Conservation (phyloP, 2,329 filamentous ascomycete species). For the Drechslera avenae region DNA sequence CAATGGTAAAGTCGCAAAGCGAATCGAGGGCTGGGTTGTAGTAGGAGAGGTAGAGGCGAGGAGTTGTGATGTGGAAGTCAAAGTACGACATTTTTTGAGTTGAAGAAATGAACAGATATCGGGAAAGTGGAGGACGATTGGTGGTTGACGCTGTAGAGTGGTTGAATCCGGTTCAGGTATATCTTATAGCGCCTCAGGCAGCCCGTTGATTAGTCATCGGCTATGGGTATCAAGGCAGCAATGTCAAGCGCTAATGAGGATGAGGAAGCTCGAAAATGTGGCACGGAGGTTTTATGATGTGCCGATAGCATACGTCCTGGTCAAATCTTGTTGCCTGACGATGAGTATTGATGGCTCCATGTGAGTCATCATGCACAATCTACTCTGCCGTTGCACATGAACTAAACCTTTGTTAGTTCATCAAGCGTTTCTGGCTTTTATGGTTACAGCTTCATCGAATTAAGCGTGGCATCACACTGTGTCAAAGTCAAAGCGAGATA, state of each 20-base stretch:
- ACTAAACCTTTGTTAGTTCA: too few relatives aligned
- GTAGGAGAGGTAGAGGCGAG: constrained; percentile 39
- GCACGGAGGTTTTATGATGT: background rate
- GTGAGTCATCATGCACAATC: too few relatives aligned
- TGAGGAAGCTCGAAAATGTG: constrained; percentile 1
- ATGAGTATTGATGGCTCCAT: background rate
- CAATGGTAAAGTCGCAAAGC: constrained; percentile 21
- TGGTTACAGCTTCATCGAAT: too few relatives aligned
- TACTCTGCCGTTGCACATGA: too few relatives aligned
- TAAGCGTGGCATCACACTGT: too few relatives aligned
- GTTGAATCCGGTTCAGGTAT: background rate
- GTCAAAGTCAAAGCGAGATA: background rate
- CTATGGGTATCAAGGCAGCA: background rate
- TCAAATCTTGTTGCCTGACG: background rate
- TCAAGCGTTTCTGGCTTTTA: too few relatives aligned
- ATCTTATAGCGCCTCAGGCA: background rate
- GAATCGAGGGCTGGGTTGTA: constrained; percentile 19
- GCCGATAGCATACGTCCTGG: background rate
- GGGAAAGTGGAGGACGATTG: background rate
- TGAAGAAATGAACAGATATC: background rate
- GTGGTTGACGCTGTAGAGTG: too few relatives aligned
- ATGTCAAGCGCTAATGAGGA: constrained; percentile 3
- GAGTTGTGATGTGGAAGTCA: constrained; percentile 69
- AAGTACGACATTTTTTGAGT: constrained; percentile 3
- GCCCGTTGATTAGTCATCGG: constrained; percentile 4